These are phyloP conservation scores for Coffea eugenioides DNA, from an alignment of 257 asterid genomes.

Conservation along the genomic window DNA sequence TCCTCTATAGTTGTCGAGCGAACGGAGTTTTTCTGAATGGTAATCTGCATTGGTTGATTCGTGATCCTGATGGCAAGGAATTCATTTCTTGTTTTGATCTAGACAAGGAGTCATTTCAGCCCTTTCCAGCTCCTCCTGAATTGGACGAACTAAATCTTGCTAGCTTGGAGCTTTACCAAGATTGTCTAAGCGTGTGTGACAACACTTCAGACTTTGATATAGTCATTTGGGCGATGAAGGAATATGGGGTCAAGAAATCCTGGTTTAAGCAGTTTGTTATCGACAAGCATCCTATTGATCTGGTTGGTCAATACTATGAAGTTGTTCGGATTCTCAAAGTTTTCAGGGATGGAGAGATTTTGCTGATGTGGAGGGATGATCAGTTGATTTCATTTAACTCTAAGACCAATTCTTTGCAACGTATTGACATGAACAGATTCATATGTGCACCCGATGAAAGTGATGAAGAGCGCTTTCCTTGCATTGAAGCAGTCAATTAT, in stretches of 20 bases:
- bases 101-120: conserved; percentile 34
- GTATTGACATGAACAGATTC: background rate
- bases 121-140: conserved; percentile 35
- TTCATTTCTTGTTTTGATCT: conserved; percentile 47
- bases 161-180: conserved; percentile 35
- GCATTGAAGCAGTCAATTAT: conserved; percentile 38
- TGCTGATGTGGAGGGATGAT: conserved; percentile 42
- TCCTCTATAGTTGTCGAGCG: conserved; percentile 20
- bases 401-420: conserved; percentile 5
- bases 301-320: conserved; percentile 29
- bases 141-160: conserved; percentile 16
- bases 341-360: conserved; percentile 37
- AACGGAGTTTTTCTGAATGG: conserved; percentile 32
- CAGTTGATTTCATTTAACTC: background rate
- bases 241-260: conserved; percentile 35
- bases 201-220: conserved; percentile 25
- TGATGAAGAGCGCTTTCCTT: background rate
- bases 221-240: conserved; percentile 54
- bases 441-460: background rate
- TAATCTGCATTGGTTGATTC: conserved; percentile 44
- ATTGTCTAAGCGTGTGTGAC: conserved; percentile 39
- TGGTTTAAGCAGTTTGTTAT: conserved; percentile 44
- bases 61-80: conserved; percentile 28
- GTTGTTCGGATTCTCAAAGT: conserved; percentile 31
- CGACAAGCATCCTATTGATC: conserved; percentile 21